Conservation (phyloP, 2,329 filamentous ascomycete genomes). For the Colletotrichum musicola region DNA sequence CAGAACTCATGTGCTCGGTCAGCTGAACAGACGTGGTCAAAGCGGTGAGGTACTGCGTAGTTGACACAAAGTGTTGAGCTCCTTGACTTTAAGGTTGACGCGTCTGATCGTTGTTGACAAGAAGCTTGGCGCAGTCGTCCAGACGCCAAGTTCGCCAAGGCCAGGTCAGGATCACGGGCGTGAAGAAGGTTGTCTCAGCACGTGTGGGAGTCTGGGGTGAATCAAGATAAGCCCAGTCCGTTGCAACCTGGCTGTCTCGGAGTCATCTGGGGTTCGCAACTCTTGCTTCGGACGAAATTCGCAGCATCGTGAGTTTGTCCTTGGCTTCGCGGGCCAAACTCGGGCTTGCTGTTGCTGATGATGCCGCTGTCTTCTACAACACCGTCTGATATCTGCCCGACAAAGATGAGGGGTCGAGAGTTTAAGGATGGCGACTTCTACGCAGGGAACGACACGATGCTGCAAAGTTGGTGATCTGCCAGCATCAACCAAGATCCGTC, state of each 20-base stretch:
- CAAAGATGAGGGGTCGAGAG: not conserved
- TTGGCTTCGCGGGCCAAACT: constrained; percentile 10
- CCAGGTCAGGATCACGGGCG: constrained; percentile 29
- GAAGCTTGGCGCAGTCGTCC: constrained; percentile 33
- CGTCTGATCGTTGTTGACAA: constrained; percentile 38
- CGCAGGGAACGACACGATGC: not conserved
- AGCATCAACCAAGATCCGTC: not conserved
- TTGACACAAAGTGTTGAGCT: constrained; percentile 31
- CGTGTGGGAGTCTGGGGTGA: constrained; percentile 34
- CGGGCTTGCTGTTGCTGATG: not conserved
- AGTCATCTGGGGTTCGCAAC: constrained; percentile 3
- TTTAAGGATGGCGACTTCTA: not conserved
- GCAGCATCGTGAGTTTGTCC: not conserved
- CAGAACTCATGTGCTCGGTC: constrained; percentile 11
- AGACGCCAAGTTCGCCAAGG: constrained; percentile 37
- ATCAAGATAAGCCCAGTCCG: constrained; percentile 26
- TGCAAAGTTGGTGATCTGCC: constrained; percentile 2
- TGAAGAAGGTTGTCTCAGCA: constrained; percentile 40
- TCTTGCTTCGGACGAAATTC: not conserved
- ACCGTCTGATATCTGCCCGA: not conserved
- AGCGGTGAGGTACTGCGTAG: constrained; percentile 25
- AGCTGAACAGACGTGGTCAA: constrained; percentile 25
- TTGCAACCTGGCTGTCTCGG: constrained; percentile 21
- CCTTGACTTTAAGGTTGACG: constrained; percentile 32
- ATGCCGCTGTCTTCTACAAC: not conserved